Conservation (phyloP, 148 eudicot species). For the Rhododendron vialii region DNA sequence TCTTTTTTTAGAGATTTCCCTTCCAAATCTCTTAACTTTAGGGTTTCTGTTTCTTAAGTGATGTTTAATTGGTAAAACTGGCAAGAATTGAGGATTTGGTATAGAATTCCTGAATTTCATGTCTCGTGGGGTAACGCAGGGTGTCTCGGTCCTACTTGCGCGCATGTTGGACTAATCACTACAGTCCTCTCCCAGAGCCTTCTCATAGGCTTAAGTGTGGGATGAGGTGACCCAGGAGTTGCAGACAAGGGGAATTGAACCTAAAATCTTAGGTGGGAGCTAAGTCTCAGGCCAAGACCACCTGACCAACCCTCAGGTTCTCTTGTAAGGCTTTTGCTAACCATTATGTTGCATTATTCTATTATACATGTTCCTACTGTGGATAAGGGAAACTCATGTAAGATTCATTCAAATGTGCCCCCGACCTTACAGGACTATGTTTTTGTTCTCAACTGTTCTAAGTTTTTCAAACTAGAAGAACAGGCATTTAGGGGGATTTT, state of each 20-base stretch:
- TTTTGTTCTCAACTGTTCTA: neutral
- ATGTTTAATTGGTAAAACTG: neutral
- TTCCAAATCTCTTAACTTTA: neutral
- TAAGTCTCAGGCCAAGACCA: neutral
- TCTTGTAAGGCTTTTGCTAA: neutral
- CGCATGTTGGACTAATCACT: too few species aligned
- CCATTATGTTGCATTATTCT: neutral
- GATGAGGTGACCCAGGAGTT: neutral
- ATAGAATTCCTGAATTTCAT: neutral
- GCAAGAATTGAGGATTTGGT: neutral
- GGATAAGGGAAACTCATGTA: neutral
- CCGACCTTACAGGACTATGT: neutral
- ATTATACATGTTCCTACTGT: neutral
- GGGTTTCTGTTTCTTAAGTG: neutral
- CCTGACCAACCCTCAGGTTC: neutral
- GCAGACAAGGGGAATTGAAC: neutral
- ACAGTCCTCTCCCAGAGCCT: too few species aligned
- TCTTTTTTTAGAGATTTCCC: neutral
- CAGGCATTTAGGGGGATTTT: neutral
- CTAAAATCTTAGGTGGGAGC: neutral
- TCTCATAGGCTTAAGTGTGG: too few species aligned
- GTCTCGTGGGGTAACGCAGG: too few species aligned
- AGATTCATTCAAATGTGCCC: neutral
- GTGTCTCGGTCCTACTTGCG: fast-evolving
- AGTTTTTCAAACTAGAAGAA: neutral